phyloP scores from a whole-genome alignment of 768 basidiomycete genomes.

The Leucogyrophana mollusca region DNA sequence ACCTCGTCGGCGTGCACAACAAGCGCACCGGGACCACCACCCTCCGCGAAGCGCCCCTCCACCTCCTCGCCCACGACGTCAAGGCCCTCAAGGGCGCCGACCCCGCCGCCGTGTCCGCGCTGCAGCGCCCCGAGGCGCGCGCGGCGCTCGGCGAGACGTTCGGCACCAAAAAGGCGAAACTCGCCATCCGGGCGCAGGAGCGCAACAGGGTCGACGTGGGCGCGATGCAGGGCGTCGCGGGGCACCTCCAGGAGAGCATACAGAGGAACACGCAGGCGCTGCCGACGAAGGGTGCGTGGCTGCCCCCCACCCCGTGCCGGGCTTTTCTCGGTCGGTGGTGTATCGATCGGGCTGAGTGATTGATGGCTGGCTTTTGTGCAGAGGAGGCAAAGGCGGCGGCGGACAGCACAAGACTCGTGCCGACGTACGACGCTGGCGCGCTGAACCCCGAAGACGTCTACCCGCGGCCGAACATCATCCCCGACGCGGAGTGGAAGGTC shows the following conservation, averaged over 20 bases:
- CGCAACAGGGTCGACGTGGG: constrained; percentile 87
- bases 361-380: constrained; percentile 30
- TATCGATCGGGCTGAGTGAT: constrained; percentile 2
- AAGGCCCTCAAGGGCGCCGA: constrained; percentile 77
- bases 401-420: constrained; percentile 71
- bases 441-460: constrained; percentile 72
- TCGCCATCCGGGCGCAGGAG: constrained; percentile 79
- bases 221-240: constrained; percentile 84
- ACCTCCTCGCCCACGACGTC: constrained; percentile 73
- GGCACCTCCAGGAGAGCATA: constrained; percentile 82
- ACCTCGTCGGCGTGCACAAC: constrained; percentile 82
- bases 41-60: constrained; percentile 64
- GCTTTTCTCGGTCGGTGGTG: constrained; percentile 2
- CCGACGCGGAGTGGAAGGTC: constrained; percentile 77
- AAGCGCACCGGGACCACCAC: constrained; percentile 69
- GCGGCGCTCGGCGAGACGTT: constrained; percentile 89
- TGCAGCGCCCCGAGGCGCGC: constrained; percentile 58
- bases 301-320: background rate
- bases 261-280: constrained; percentile 67
- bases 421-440: constrained; percentile 68
- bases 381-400: constrained; percentile 67
- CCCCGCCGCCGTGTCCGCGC: constrained; percentile 46
- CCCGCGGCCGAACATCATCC: constrained; percentile 71
- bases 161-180: constrained; percentile 92
- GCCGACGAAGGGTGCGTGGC: constrained; percentile 61